Conservation (phyloP, 192 early-diverging fungal species). For the Backusella macrospora region DNA sequence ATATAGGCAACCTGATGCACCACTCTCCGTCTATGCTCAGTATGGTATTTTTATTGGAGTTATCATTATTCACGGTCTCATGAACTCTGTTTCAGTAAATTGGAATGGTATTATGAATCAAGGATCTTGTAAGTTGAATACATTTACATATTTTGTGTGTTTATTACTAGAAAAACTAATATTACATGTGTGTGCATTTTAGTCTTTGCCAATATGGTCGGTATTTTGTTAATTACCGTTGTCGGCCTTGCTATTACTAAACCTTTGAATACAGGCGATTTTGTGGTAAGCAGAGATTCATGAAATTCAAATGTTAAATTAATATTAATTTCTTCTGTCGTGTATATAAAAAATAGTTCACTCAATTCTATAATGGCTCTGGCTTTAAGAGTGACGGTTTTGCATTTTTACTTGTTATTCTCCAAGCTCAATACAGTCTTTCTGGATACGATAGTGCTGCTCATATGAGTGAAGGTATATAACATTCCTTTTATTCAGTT, state of each 20-base stretch:
- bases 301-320: not conserved
- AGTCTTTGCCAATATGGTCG: constrained; percentile 42
- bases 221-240: constrained; percentile 39
- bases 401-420: constrained; percentile 53
- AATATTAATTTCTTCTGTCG: not conserved
- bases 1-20: constrained; percentile 35
- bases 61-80: constrained; percentile 51
- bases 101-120: constrained; percentile 53
- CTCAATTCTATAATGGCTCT: constrained; percentile 46
- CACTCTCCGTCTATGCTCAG: constrained; percentile 44
- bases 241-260: constrained; percentile 34
- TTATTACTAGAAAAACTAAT: not conserved
- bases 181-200: not conserved
- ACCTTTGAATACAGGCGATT: constrained; percentile 26
- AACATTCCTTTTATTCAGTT: not conserved
- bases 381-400: constrained; percentile 51
- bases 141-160: not conserved
- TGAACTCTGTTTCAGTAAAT: constrained; percentile 51
- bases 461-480: constrained; percentile 38
- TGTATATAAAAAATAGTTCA: constrained; percentile 5
- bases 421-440: constrained; percentile 57
- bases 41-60: constrained; percentile 56
- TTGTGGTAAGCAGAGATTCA: constrained; percentile 14
- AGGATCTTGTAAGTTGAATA: constrained; percentile 44
- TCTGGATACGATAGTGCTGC: constrained; percentile 55